Evolutionary conservation across 1,139 yeast genomes (phyloP), one percentile per base, ranked within the genome.

Genomic region (Lodderomyces beijingensis): DNA sequence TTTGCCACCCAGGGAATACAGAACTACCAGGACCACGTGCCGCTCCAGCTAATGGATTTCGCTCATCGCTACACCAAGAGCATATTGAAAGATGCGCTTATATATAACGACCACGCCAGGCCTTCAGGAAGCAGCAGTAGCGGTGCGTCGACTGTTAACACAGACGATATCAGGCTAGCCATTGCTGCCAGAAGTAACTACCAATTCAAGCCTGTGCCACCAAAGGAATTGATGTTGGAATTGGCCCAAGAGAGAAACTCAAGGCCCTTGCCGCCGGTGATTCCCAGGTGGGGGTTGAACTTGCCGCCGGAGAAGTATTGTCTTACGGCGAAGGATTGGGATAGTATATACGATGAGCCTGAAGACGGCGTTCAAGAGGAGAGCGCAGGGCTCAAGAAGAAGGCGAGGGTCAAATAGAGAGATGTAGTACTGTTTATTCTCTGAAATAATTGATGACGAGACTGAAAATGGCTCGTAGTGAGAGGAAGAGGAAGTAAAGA

Each of bases 271-370:
- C 99, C 99, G 4, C 87, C 93, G 6, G 91, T 91, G 19, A 80
- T 88, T 55, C 93, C 94, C 17, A 77, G 83, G 36, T 89, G 91
- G 82, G 98, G 98, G 15, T 70, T 91, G 36, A 76, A 96, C 42
- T 67, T 93, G 36, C 99, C 99, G 3, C 98, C 98, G 7, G 98
- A 91, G 63, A 91, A 89, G 72, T 89, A 88, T 62, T 91, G 97
- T 58, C 62, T 91, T 36, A 88, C 96, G 0, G 88, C 87, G 2
- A 73, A 74, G 43, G 91, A 85, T 45, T 81, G 88, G 80, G 79
- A 76, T 33, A 55, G 45, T 32, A 44, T 62, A 34, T 63, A 57
- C 26, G 68, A 62, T 15, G 70, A 62, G 32, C 51, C 52, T 5
- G 57, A 50, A 18, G 63, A 55, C 25, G 53, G 47, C 18, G 51